Conservation (phyloP, 1,284 basidiomycete species). For the Ceratobasidium papillatum region DNA sequence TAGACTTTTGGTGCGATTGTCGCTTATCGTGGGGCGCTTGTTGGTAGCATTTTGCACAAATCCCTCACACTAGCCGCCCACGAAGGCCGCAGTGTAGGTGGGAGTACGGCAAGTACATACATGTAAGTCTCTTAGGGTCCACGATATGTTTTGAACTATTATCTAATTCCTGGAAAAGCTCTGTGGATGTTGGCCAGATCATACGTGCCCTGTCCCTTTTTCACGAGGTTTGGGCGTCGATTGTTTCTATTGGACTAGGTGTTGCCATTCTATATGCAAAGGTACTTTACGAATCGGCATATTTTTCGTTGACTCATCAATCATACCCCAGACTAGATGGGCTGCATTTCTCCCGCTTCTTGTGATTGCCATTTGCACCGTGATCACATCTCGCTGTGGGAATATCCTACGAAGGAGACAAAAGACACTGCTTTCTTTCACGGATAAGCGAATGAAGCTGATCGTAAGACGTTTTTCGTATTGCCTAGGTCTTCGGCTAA, state of each 20-base stretch:
- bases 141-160: not conserved
- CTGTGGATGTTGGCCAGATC: constrained; percentile 15
- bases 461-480: not conserved
- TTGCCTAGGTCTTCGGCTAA: no score
- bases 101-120: constrained; percentile 5
- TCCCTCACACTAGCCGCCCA: constrained; percentile 1
- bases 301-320: not conserved
- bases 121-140: constrained; percentile 11
- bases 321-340: not conserved
- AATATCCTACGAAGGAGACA: not conserved
- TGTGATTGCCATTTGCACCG: not conserved
- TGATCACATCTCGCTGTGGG: constrained; percentile 11
- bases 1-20: not conserved
- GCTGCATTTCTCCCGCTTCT: constrained; percentile 8
- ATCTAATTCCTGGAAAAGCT: not conserved
- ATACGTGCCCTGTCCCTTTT: not conserved
- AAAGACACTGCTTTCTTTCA: not conserved
- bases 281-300: not conserved
- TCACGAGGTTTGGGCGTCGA: not conserved
- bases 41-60: constrained; percentile 1
- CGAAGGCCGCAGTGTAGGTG: constrained; percentile 7
- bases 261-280: constrained; percentile 1
- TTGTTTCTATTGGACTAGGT: constrained; percentile 5
- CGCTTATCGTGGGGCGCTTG: constrained; percentile 1
- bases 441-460: constrained; percentile 22